A percentile compares a stretch with the other conserved stretches of the same genome.
Evolutionary conservation across 2,329 filamentous ascomycete species (phyloP).

Genomic region (Fusarium luffae): DNA sequence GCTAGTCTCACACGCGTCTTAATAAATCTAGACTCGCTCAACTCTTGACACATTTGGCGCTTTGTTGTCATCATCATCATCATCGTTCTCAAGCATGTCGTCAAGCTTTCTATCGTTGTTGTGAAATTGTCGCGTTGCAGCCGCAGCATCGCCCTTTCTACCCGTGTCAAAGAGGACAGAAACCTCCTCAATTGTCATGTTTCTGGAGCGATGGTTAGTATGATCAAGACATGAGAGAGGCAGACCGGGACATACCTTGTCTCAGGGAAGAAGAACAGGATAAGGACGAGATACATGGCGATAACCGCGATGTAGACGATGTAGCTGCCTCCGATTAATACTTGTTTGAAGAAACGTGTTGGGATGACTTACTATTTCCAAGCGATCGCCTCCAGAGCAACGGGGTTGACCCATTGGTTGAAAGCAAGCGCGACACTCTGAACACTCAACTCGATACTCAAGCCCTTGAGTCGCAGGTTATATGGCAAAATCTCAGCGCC

Average conservation of each 20-base stretch:
- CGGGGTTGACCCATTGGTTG: constrained; percentile 41
- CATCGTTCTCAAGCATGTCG: constrained; percentile 11
- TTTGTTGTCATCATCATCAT: constrained; percentile 9
- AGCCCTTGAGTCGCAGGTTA: constrained; percentile 42
- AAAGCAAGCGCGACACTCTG: constrained; percentile 37
- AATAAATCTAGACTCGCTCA: not conserved
- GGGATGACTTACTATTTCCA: constrained; percentile 38
- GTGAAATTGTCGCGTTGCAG: constrained; percentile 8
- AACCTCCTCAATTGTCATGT: constrained; percentile 34
- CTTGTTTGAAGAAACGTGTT: accelerated
- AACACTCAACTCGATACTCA: constrained; percentile 33
- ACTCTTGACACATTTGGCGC: constrained; percentile 11
- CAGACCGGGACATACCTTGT: constrained; percentile 18
- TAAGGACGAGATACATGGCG: constrained; percentile 33
- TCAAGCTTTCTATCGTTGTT: not conserved
- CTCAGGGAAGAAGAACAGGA: constrained; percentile 40
- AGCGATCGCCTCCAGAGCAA: constrained; percentile 35
- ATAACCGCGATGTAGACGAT: constrained; percentile 38
- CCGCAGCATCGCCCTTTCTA: constrained; percentile 17
- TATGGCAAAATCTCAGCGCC: constrained; percentile 45
- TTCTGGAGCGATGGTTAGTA: not conserved
- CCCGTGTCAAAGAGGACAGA: constrained; percentile 35
- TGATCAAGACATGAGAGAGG: accelerated
- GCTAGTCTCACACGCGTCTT: not conserved
- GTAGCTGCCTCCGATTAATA: constrained; percentile 5